Percentiles rank a stretch among this genome's conserved stretches.
These are phyloP conservation scores for Colletotrichum australisinense DNA, from an alignment of 2,329 filamentous ascomycete genomes.

Conservation along the genomic window DNA sequence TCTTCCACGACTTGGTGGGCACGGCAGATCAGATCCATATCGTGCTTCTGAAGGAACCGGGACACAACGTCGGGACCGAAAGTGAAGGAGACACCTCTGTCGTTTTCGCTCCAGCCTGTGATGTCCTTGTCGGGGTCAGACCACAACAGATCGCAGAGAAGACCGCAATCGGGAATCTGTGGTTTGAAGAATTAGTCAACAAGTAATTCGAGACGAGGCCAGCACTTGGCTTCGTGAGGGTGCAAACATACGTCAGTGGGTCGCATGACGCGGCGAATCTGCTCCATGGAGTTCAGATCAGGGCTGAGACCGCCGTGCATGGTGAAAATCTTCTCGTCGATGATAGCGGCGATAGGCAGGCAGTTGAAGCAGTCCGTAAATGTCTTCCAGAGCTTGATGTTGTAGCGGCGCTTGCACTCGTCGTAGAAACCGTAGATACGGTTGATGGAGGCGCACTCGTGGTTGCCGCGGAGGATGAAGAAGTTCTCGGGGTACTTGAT, in stretches of 20 bases:
- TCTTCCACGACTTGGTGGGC: slow-evolving; percentile 99
- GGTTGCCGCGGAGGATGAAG: slow-evolving; percentile 97
- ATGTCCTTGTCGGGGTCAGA: slow-evolving; percentile 99
- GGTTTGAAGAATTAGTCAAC: slow-evolving; percentile 11
- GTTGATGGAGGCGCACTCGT: slow-evolving; percentile 99
- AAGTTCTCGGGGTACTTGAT: slow-evolving; percentile 99
- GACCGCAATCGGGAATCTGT: slow-evolving; percentile 96
- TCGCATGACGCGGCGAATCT: slow-evolving; percentile 98
- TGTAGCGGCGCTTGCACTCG: slow-evolving; percentile 98
- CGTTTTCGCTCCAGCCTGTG: slow-evolving; percentile 98
- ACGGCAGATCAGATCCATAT: slow-evolving; percentile 99
- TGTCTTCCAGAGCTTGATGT: slow-evolving; percentile 99
- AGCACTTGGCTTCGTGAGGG: slow-evolving; percentile 27
- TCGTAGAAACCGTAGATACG: slow-evolving; percentile 99
- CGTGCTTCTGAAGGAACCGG: slow-evolving; percentile 97
- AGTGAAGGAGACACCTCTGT: slow-evolving; percentile 97
- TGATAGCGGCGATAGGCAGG: slow-evolving; percentile 96
- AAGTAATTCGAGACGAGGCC: background rate
- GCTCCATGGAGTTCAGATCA: slow-evolving; percentile 99
- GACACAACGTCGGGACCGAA: slow-evolving; percentile 98
- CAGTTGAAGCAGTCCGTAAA: slow-evolving; percentile 99
- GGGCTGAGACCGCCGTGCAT: slow-evolving; percentile 99
- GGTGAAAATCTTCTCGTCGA: slow-evolving; percentile 99
- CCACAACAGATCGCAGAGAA: slow-evolving; percentile 98
- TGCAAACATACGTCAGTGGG: slow-evolving; percentile 88